Evolutionary conservation across 768 basidiomycete genomes (phyloP).

Genomic region (Termitomyces heimii): DNA sequence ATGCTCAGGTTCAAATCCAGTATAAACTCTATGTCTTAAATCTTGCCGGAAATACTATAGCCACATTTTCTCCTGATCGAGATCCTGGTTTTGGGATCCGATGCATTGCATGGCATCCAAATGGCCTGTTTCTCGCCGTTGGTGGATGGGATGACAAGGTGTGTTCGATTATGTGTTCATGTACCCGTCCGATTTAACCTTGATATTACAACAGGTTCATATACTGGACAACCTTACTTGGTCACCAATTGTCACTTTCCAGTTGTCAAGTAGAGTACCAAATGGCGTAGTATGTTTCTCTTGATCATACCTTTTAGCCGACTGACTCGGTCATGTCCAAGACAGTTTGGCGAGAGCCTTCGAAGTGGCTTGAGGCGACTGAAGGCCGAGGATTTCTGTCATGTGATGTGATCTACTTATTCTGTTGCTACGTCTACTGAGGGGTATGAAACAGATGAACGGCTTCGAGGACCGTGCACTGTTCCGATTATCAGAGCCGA

Average conservation of each 20-base stretch:
- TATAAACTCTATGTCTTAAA: constrained; percentile 73
- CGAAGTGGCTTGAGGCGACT: constrained; percentile 78
- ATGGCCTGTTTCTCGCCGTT: constrained; percentile 72
- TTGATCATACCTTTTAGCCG: background rate
- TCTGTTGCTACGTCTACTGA: background rate
- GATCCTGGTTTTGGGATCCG: constrained; percentile 87
- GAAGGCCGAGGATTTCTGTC: constrained; percentile 84
- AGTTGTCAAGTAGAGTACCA: constrained; percentile 53
- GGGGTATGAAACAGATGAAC: constrained; percentile 46
- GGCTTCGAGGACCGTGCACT: constrained; percentile 49
- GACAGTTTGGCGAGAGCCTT: constrained; percentile 84
- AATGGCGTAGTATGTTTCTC: constrained; percentile 43
- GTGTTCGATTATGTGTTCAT: constrained; percentile 6
- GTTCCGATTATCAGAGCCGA: constrained; percentile 48
- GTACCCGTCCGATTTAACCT: constrained; percentile 1
- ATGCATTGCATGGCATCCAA: constrained; percentile 80
- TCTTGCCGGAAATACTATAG: constrained; percentile 56
- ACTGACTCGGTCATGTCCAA: constrained; percentile 21
- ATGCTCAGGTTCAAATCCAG: constrained; percentile 29
- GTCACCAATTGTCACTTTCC: constrained; percentile 60
- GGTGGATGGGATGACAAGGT: constrained; percentile 91
- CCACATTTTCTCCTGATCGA: constrained; percentile 61
- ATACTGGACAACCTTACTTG: constrained; percentile 74
- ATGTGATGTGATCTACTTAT: constrained; percentile 39
- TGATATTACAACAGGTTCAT: constrained; percentile 45